Evolutionary conservation across 2,329 filamentous ascomycete genomes (phyloP), one percentile per base, ranked within the genome.

Genomic region (Aspergillus tubingensis): DNA sequence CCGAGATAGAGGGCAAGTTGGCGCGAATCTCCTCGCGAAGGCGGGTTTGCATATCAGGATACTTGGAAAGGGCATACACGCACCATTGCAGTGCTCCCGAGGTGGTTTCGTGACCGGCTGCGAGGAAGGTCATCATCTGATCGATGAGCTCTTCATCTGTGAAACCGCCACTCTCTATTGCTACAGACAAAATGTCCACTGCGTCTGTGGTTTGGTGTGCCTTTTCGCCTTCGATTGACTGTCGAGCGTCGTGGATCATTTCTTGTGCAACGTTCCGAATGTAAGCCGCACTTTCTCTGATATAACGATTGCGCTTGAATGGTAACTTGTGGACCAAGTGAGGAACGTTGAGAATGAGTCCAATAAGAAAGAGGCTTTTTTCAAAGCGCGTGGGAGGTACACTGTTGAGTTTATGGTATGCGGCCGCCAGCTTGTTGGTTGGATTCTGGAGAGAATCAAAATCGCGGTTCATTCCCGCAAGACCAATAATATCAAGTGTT

Each of bases 91-190:
- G 81, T 17, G 90, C 83, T 1, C 87, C 84, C 1, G 91, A 86
- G 0, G 90, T 93, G 1, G 91, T 94, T 77, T 94, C 90, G 74
- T 94, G 91, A 21, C 88, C 89, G 0, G 92, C 92, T 0, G 89
- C 89, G 5, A 96, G 84, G 79, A 96, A 95, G 0, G 91, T 96
- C 91, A 96, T 95, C 72, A 95, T 85, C 76, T 96, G 92, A 73
- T 95, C 90, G 38, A 92, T 85, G n/a, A 96, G 84, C 62, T 91
- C 87, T 52, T 92, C 89, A 63, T 95, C 91, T 11, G 79, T 84
- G 76, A 96, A 95, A 5, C 82, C 86, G 50, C 90, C 90, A 41
- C 87, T 91, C 71, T 88, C 85, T 51, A 96, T 80, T 15, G 92
- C 92, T 0, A 94, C 89, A 1, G 89, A 91, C 36, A 96, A 80